Percentiles rank a stretch among this genome's conserved stretches.
phyloP scores from a whole-genome alignment of 495 filamentous ascomycete species.

The Talaromyces nanjingensis region DNA sequence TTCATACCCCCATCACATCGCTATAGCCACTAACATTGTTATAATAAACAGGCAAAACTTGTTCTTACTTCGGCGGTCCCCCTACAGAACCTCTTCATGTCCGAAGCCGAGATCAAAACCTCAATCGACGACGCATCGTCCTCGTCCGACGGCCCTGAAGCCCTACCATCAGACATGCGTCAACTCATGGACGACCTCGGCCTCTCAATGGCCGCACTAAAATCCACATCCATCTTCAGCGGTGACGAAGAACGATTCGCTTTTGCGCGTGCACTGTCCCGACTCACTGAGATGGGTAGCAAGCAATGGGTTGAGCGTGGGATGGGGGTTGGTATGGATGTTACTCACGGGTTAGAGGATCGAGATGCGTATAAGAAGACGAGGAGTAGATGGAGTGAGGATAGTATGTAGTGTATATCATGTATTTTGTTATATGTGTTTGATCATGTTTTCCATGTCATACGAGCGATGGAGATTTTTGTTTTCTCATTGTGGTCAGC shows the following conservation, averaged over 20 bases:
- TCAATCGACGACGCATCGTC: constrained; percentile 21
- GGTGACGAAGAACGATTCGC: constrained; percentile 97
- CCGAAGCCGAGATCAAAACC: constrained; percentile 61
- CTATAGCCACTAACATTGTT: too few species aligned
- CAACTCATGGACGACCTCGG: constrained; percentile 92
- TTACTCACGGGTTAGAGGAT: constrained; percentile 52
- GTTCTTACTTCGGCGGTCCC: constrained; percentile 86
- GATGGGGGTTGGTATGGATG: constrained; percentile 63
- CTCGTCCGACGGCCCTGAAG: constrained; percentile 11
- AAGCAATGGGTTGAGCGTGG: constrained; percentile 91
- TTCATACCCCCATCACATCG: neutral
- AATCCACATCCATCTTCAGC: constrained; percentile 80
- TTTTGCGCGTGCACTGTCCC: constrained; percentile 79
- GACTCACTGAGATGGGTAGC: constrained; percentile 88
- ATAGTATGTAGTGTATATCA: constrained; percentile 51
- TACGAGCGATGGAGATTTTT: neutral
- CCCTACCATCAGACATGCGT: constrained; percentile 65
- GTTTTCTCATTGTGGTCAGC: neutral
- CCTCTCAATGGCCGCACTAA: constrained; percentile 75
- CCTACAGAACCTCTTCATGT: constrained; percentile 79
- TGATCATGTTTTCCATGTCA: neutral
- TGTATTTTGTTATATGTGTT: neutral
- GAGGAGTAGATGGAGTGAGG: constrained; percentile 62
- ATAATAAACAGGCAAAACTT: constrained; percentile 64
- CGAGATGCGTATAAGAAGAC: constrained; percentile 58